phyloP scores from a whole-genome alignment of 495 filamentous ascomycete genomes.

The Sordaria brevicollis region DNA sequence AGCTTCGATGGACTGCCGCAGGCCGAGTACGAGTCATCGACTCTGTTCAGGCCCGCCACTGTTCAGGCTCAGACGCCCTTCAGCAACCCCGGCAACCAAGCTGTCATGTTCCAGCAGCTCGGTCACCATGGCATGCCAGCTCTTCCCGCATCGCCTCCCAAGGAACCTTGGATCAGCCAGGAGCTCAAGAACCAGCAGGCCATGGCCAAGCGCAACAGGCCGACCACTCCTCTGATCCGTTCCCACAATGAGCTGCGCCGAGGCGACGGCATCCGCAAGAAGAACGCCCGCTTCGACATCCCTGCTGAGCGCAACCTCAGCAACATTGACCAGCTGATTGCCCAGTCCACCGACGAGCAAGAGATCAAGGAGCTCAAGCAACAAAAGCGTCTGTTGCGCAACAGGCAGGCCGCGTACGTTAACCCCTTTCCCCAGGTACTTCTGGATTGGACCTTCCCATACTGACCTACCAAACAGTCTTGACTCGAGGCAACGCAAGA shows the following conservation, averaged over 20 bases:
- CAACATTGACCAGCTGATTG: constrained; percentile 93
- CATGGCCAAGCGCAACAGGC: constrained; percentile 59
- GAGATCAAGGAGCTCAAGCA: constrained; percentile 98
- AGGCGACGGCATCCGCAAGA: constrained; percentile 94
- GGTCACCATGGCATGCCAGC: constrained; percentile 27
- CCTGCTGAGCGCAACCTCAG: constrained; percentile 82
- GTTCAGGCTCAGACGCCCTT: constrained; percentile 43
- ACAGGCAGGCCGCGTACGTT: constrained; percentile 91
- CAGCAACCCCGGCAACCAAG: constrained; percentile 35
- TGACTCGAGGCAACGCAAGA: constrained; percentile 95
- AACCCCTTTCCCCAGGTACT: constrained; percentile 10
- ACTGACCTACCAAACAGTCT: constrained; percentile 51
- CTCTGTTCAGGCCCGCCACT: constrained; percentile 35
- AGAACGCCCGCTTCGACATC: constrained; percentile 98
- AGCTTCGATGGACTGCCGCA: constrained; percentile 53
- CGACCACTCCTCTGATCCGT: constrained; percentile 61
- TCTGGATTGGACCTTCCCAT: neutral
- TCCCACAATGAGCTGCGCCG: constrained; percentile 72
- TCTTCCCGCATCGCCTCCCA: constrained; percentile 42
- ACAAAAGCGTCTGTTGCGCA: constrained; percentile 89
- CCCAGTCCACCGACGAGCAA: constrained; percentile 78
- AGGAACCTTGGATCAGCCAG: constrained; percentile 42
- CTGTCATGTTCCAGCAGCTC: constrained; percentile 41
- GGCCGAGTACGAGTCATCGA: constrained; percentile 47
- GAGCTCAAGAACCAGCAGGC: constrained; percentile 48